Evolutionary conservation across 2,329 filamentous ascomycete genomes (phyloP), one percentile per base, ranked within the genome.

Genomic region (Apiospora koreana): DNA sequence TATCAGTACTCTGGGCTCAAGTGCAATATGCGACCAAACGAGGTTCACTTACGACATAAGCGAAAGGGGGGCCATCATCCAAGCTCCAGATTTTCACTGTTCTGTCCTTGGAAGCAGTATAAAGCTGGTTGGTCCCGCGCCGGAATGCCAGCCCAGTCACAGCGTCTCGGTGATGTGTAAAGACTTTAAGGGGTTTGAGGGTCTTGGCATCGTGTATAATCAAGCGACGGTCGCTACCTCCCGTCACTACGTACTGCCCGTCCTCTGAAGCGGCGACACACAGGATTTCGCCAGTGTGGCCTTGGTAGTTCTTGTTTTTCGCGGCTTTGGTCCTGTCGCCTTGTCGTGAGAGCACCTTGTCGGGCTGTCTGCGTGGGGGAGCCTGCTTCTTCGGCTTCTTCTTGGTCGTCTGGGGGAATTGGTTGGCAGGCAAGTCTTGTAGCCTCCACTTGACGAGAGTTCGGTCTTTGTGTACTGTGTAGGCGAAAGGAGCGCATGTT

Each of bases 11-110:
- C 14, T n/a, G 42, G 7, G 25, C 28, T 43, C 3, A 21, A 21
- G 35, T n/a, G 38, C 25, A n/a, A 50, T 28, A 7, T n/a, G 7
- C 18, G 66, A 23, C 46, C 28, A 9, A 50, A 28, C 66, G 14
- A 18, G 18, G n/a, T 41, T 9, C 43, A 58, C 42, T 64, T 69
- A 66, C 67, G 28, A 68, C 66, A 54, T 68, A 68, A 38, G 66
- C 66, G 54, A 41, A 98, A 89, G 78, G 98, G 99, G 64, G 95
- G 94, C 72, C 97, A 87, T 97, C 94, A 75, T 97, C 93, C 58
- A 98, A 85, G 74, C 92, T 95, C 94, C 95, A 99, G 42, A 97
- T 92, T 81, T 98, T 98, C 79, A 99, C 92, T 2, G 95, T 97
- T 54, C 96, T 90, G 81, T 99, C 96, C 77, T 92, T 93, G 69